Base-by-base conservation (phyloP, 768 basidiomycete genomes). In the Candolleomyces efflorescens region DNA sequence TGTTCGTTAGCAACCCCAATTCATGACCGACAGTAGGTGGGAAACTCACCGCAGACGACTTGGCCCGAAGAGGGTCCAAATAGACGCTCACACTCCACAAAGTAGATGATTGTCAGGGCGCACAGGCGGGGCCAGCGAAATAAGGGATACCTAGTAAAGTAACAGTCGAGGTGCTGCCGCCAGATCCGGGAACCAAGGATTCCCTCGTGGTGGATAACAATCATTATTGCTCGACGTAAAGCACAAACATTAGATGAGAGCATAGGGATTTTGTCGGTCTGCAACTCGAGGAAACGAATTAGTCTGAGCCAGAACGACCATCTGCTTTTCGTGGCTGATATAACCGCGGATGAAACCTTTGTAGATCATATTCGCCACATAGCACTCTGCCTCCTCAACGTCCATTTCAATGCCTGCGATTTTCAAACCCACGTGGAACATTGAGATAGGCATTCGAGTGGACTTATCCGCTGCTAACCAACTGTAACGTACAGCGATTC, bases 301-400 rank as follows among this genome's bases (percentile, higher is more conserved):
- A 22, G 77, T 80, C 61, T 83, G 82, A 1, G 92, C 86, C 46
- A 98, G 70, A 5, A 99, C 97, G 4, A 98, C 92, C 83, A 89
- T 92, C 75, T 92, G 90, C 71, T 90, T 91, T 67, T 91, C 92
- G 66, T 99, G 97, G 51, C 93, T 94, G 65, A 99, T 94, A 71
- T 98, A 99, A 9, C 97, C 97, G 52, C 90, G 82, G 73, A 98
- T 87, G 69, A 87, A 92, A 18, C 90, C 91, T 74, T 88, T 92
- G 75, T 89, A 94, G 45, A 98, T 90, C 91, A 96, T 90, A 68
- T 95, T 95, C 26, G 94, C 94, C 7, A 97, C 84, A 53, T 94
- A 81, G 70, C 94, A 97, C 71, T 98, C 94, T 2, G 92, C 91
- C 70, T 96, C 94, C 62, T 90, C 94, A 59, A 77, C 67, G 7